phyloP scores from a whole-genome alignment of 2,329 filamentous ascomycete species.

The Microsporum canis region DNA sequence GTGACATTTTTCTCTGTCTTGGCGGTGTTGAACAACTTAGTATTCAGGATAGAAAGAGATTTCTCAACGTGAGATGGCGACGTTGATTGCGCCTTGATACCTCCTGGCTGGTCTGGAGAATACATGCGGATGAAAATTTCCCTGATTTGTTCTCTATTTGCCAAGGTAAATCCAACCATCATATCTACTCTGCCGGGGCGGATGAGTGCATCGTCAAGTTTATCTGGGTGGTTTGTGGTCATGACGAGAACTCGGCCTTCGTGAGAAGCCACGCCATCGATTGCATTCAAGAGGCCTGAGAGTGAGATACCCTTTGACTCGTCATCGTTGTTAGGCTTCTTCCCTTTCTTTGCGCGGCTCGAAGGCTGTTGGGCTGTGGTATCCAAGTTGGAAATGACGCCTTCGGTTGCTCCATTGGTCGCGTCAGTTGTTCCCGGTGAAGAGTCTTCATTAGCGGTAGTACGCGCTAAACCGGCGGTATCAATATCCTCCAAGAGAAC shows the following conservation, averaged over 20 bases:
- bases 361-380: not conserved
- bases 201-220: slow-evolving; percentile 53
- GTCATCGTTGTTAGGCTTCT: slow-evolving; percentile 9
- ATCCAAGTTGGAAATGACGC: not conserved
- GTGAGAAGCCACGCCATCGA: slow-evolving; percentile 58
- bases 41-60: not conserved
- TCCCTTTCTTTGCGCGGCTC: slow-evolving; percentile 8
- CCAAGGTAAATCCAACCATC: slow-evolving; percentile 24
- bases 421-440: not conserved
- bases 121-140: slow-evolving; percentile 22
- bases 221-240: slow-evolving; percentile 58
- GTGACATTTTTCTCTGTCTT: not conserved
- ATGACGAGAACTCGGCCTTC: slow-evolving; percentile 63
- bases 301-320: slow-evolving; percentile 44
- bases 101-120: slow-evolving; percentile 8
- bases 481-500: slow-evolving; percentile 61
- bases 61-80: not conserved
- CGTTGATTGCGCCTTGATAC: not conserved
- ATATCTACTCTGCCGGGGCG: slow-evolving; percentile 57
- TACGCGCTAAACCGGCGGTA: slow-evolving; percentile 45
- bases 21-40: not conserved
- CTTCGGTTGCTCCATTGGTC: slow-evolving; percentile 34
- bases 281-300: slow-evolving; percentile 56
- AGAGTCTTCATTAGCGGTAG: not conserved
- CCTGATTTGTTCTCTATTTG: slow-evolving; percentile 17